A percentile compares a stretch with the other conserved stretches of the same genome.
phyloP scores from a whole-genome alignment of 495 filamentous ascomycete genomes.

The Neurospora pannonica region DNA sequence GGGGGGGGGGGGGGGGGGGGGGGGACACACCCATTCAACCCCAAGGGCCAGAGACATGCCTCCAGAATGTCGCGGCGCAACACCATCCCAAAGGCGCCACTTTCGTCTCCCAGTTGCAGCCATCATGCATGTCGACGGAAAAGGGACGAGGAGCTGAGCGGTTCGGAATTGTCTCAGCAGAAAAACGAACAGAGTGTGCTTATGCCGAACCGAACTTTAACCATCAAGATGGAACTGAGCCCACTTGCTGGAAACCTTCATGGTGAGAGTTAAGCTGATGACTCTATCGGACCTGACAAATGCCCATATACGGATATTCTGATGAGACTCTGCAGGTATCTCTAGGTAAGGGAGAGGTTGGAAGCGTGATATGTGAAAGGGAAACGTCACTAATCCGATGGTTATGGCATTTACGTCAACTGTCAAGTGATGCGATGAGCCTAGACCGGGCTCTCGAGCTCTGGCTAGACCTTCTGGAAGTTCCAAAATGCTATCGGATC shows the following conservation, averaged over 20 bases:
- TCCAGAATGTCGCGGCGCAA: not conserved
- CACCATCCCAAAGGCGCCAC: not conserved
- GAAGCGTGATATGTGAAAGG: not conserved
- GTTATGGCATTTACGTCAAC: not conserved
- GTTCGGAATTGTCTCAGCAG: not conserved
- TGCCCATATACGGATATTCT: not conserved
- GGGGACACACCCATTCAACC: not conserved
- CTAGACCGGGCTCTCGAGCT: not conserved
- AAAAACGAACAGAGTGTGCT: not conserved
- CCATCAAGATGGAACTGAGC: not conserved
- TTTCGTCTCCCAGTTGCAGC: not conserved
- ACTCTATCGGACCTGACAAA: not conserved
- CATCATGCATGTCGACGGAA: not conserved
- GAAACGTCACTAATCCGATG: not conserved
- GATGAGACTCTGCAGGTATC: not conserved
- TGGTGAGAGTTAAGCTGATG: not conserved
- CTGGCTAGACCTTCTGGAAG: not conserved
- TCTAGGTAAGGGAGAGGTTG: not conserved
- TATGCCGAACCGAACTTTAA: not conserved
- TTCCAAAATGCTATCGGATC: not conserved
- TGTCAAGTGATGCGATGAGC: not conserved
- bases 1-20: too few relatives aligned
- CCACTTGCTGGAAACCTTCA: too few relatives aligned
- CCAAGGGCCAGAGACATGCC: not conserved
- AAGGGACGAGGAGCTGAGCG: not conserved